Base-by-base conservation (phyloP, 345 rosid species). In the Carallia pectinifolia region DNA sequence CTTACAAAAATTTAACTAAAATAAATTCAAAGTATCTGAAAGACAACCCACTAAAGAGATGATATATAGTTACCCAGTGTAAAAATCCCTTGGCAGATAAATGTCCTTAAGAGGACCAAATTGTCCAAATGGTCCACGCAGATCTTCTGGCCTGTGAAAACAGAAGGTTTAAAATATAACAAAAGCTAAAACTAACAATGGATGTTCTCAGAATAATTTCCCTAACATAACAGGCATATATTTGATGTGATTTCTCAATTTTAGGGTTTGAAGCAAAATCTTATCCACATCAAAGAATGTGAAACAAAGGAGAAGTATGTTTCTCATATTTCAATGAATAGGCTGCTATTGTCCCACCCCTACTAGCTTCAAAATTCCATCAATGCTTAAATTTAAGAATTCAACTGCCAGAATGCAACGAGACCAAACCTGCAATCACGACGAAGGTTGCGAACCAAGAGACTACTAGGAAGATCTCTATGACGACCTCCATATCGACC, bases 51-150 rank as follows among this genome's bases (percentile, higher is more conserved):
- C 31, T 55, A 62, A n/a, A 44, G 62, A 74, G 31, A 66, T 16
- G 52, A 16, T 53, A 37, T 59, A 12, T 29, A 36, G 86, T 86
- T 79, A 95, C 97, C 99, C 97, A 58, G 93, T 88, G 72, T 95
- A 77, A 74, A 90, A 92, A 75, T 95, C 96, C 23, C 92, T 88
- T 62, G 99, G 99, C 87, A 95, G 76, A 71, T 92, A 92, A 40
- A 95, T 69, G 68, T 95, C 97, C 86, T 90, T 95, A 50, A 95
- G 81, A 48, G 82, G 93, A 67, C 99, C 99, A 85, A 92, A 90
- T 71, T 71, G 85, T 31, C 87, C 92, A 76, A 95, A 95, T 16
- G 93, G 90, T 66, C 86, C 82, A 8, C 88, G 89, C 1, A 95
- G 82, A 79, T 95, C 97, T 67, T 92, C 96, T 9, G 87, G 88